Conservation (phyloP, 805 yeast species). For the Candida tammaniensis region DNA sequence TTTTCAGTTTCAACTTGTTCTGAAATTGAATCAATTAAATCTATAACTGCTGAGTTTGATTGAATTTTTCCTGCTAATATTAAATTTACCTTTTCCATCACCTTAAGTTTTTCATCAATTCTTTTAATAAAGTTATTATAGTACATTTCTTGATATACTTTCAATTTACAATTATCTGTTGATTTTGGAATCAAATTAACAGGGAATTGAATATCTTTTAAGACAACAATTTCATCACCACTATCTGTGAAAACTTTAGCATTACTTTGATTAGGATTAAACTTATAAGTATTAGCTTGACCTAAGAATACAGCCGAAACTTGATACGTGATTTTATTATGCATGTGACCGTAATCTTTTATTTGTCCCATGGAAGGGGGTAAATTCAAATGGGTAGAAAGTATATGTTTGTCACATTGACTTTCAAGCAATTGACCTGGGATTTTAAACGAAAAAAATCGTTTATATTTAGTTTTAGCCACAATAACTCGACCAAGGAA, state of each 20-base stretch:
- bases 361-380: constrained; percentile 36
- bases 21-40: constrained; percentile 5
- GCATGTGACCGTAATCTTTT: constrained; percentile 27
- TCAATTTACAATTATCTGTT: constrained; percentile 4
- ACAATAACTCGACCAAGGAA: constrained; percentile 1
- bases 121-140: constrained; percentile 23
- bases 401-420: constrained; percentile 32
- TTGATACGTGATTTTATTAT: constrained; percentile 28
- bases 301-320: constrained; percentile 39
- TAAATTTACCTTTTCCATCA: constrained; percentile 1
- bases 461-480: constrained; percentile 22
- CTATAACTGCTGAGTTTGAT: constrained; percentile 1
- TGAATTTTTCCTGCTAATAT: not conserved
- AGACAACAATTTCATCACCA: constrained; percentile 40
- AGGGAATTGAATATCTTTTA: constrained; percentile 22
- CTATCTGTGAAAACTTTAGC: constrained; percentile 28
- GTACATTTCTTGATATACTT: constrained; percentile 19
- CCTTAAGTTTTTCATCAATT: constrained; percentile 23
- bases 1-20: constrained; percentile 3
- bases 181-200: constrained; percentile 8
- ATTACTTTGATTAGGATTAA: constrained; percentile 12
- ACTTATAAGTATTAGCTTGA: constrained; percentile 31
- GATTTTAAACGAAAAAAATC: constrained; percentile 41
- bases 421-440: constrained; percentile 36
- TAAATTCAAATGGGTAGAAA: constrained; percentile 28